Base-by-base conservation (phyloP, 805 yeast genomes). In the Danielia reshetovae region DNA sequence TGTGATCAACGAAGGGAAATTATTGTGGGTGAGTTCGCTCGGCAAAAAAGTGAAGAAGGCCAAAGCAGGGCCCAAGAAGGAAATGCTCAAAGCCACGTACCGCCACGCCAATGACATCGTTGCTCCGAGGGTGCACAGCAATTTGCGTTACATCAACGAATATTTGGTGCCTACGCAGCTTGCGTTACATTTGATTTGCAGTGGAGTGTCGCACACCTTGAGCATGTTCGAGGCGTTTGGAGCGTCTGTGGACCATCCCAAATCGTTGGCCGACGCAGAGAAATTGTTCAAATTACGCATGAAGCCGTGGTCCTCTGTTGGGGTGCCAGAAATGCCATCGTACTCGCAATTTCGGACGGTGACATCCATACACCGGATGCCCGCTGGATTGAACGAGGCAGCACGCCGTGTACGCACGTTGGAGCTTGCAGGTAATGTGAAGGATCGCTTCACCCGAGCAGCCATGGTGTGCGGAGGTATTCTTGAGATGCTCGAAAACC, bases 241-340 rank as follows among this genome's bases (percentile, higher is more conserved):
- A 1, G 23, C 17, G 21, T 14, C 29, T 8, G 17, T 12, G 14
- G n/a, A 29, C 11, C 7, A 27, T 3, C 11, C 22, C 11, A 22
- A 24, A 9, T 16, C 24, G 30, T 25, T 36, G 5, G 40, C 26
- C 12, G 26, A 23, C 24, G 23, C 9, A 23, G 60, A 62, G 32
- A 38, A 39, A 26, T 39, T 61, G 14, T 63, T 45, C 34, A 43
- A 53, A 8, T 60, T 87, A 29, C 74, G 95, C 45, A 71, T 86
- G 74, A 87, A 86, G 54, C 79, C 93, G 4, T 85, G 83, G 62
- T 74, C 81, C 15, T 74, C 87, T 0, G 81, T 88, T 14, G 95
- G 94, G 0, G 77, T 78, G 8, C 96, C 96, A 1, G 71, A 68
- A 18, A 49, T 76, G 27, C 88, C 90, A 3, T 52, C 65, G 0